Base-by-base conservation (phyloP, 2,329 filamentous ascomycete genomes). In the Beauveria australis region DNA sequence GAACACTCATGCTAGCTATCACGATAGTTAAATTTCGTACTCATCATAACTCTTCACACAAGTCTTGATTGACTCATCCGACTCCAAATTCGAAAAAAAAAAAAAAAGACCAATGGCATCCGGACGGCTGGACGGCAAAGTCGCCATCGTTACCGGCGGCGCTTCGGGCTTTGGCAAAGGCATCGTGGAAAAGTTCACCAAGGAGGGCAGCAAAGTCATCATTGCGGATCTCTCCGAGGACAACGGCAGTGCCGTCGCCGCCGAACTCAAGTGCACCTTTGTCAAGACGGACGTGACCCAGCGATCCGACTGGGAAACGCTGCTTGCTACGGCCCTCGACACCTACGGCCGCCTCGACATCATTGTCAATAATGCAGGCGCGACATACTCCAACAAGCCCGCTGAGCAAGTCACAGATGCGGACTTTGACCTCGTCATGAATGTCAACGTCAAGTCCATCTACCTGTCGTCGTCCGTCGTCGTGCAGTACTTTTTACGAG, bases 391-490 rank as follows among this genome's bases (percentile, higher is more conserved):
- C 14, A 87, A 86, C 67, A 86, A 86, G 75, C 79, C 85, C 1
- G 88, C 86, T 0, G 72, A 79, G 30, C 78, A 85, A 0, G 87
- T 89, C 2, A 86, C 84, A 0, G 84, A 88, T 58, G 76, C 78
- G 5, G 87, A 89, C 53, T 89, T 87, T 63, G 84, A 89, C 65
- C 76, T 80, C 51, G 82, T 86, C 43, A 86, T 89, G 70, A 79
- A 80, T 59, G 85, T 89, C 63, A 89, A 90, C 64, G 84, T 89
- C 63, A 88, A 87, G 72, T 81, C 82, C 3, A 79, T 89, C 51
- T 90, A 81, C 70, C 70, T 83, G 22, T 85, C 83, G 0, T 81
- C 83, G 1, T 78, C 78, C 59, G 81, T 85, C 3, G 76, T 87
- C 43, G 71, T 89, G 6, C 82, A 81, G 0, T 84, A 87, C 64